Conservation (phyloP, 345 rosid genomes). For the Limnanthes douglasii region DNA sequence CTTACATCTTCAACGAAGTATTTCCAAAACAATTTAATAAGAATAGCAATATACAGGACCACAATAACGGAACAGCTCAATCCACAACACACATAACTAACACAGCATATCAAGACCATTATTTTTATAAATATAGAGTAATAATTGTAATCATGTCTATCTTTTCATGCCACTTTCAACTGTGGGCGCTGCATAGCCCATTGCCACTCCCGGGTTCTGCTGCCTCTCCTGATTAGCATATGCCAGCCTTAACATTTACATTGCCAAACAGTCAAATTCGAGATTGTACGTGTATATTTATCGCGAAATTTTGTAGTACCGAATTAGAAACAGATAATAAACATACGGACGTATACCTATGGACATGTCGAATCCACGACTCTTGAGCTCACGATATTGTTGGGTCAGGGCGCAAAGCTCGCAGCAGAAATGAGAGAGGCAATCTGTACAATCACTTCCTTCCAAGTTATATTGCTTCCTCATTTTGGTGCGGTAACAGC, state of each 20-base stretch:
- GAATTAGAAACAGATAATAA: background rate
- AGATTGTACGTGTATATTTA: background rate
- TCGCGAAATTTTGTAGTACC: background rate
- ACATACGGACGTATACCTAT: conserved; percentile 8
- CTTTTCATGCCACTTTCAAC: conserved; percentile 9
- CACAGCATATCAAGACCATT: no score
- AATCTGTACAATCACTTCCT: conserved; percentile 11
- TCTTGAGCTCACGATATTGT: conserved; percentile 24
- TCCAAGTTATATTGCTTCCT: conserved; percentile 13
- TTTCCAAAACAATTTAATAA: no score
- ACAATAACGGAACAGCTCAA: no score
- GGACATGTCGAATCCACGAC: conserved; percentile 24
- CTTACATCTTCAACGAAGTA: no score
- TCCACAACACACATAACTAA: no score
- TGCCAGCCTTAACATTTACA: conserved; percentile 17
- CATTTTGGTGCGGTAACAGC: conserved; percentile 12
- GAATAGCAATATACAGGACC: no score
- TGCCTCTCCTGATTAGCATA: conserved; percentile 9
- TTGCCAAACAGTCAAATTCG: background rate
- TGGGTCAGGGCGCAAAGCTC: conserved; percentile 24
- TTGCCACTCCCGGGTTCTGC: background rate
- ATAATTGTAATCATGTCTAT: background rate
- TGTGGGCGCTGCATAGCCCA: conserved; percentile 7
- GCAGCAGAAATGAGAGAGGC: conserved; percentile 18
- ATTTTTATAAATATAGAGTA: no score